These are phyloP conservation scores for Plasmodium adleri DNA, from an alignment of 169 alveolate genomes.

Conservation along the genomic window DNA sequence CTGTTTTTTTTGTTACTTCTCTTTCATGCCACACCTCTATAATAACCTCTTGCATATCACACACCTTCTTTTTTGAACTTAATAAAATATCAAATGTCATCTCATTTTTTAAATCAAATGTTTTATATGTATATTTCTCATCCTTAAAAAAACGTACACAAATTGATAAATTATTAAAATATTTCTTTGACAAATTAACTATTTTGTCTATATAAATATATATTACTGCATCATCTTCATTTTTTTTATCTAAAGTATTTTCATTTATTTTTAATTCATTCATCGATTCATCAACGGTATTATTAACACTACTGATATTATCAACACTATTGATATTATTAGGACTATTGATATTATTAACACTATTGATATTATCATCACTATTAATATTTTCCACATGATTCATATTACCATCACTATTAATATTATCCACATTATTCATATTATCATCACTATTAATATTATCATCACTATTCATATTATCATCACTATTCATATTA, in stretches of 20 bases:
- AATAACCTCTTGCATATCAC: slow-evolving; percentile 18
- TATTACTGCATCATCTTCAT: slow-evolving; percentile 9
- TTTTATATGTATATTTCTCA: slow-evolving; percentile 35
- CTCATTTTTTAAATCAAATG: slow-evolving; percentile 22
- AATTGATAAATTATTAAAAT: slow-evolving; percentile 18
- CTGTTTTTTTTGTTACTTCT: too few relatives aligned
- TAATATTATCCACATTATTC: too few relatives aligned
- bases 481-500: too few relatives aligned
- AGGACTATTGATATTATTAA: not conserved
- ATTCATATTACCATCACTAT: too few relatives aligned
- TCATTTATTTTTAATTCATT: not conserved
- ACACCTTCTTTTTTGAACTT: slow-evolving; percentile 18
- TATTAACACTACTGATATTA: not conserved
- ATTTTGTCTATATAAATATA: slow-evolving; percentile 44
- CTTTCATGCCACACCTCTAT: slow-evolving; percentile 38
- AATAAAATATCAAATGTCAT: slow-evolving; percentile 16
- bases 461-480: too few relatives aligned
- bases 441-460: too few relatives aligned
- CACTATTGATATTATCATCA: not conserved
- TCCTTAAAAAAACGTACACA: slow-evolving; percentile 50
- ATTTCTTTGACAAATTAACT: slow-evolving; percentile 26
- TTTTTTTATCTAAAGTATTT: not conserved
- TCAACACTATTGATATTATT: not conserved
- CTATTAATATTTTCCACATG: too few relatives aligned
- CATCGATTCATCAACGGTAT: not conserved